A percentile compares a stretch with the other conserved stretches of the same genome.
Conservation (phyloP, 75 land plant genomes). For the Pinus taeda region DNA sequence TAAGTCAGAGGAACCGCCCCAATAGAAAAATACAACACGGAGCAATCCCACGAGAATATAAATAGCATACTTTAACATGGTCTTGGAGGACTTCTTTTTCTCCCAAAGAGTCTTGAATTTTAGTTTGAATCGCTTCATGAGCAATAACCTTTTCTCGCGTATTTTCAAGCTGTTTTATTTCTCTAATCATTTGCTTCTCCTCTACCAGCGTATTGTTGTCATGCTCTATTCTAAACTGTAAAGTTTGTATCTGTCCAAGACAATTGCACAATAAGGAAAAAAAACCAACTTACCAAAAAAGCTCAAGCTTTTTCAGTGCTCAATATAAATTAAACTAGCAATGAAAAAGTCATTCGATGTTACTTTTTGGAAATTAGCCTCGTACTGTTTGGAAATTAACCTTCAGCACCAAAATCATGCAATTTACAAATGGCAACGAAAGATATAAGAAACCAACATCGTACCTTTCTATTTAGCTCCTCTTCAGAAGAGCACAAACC, state of each 20-base stretch:
- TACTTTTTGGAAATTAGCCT: not conserved
- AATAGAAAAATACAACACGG: not conserved
- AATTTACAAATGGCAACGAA: not conserved
- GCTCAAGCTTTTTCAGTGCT: not conserved
- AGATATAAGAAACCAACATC: not conserved
- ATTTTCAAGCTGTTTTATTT: conserved; percentile 74
- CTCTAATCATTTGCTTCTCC: conserved; percentile 85
- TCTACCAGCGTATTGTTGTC: conserved; percentile 77
- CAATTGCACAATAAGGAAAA: not conserved
- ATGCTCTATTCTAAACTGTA: conserved; percentile 77
- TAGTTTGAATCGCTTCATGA: conserved; percentile 53
- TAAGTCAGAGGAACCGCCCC: not conserved
- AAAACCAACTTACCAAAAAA: not conserved
- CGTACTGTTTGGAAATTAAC: not conserved
- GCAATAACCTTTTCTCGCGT: conserved; percentile 77
- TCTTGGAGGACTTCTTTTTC: conserved; percentile 66
- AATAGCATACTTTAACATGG: conserved; percentile 46
- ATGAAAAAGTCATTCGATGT: not conserved
- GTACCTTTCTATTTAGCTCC: conserved; percentile 73
- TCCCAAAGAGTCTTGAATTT: conserved; percentile 61
- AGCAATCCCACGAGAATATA: not conserved
- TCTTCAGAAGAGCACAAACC: conserved; percentile 69
- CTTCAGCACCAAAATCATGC: conserved; percentile 2
- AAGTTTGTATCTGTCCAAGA: conserved; percentile 46
- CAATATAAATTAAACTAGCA: not conserved